Conservation (phyloP, 2,329 filamentous ascomycete genomes). For the Trichophyton simii region DNA sequence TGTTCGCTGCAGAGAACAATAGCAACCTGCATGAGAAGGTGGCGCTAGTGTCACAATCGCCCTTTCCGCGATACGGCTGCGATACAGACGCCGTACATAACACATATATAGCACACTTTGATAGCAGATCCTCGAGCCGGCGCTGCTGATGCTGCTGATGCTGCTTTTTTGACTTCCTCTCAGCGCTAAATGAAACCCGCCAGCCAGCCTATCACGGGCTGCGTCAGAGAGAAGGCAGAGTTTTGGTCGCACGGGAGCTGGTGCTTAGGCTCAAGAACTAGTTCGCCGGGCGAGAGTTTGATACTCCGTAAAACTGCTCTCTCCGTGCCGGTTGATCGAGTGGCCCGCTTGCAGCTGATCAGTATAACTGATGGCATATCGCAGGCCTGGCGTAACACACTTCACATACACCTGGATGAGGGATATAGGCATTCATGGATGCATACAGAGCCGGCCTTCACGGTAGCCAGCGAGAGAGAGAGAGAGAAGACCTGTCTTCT, state of each 20-base stretch:
- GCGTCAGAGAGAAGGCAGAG: background rate
- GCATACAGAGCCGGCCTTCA: background rate
- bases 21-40: background rate
- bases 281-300: background rate
- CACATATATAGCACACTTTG: too few relatives aligned
- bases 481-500: background rate
- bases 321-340: background rate
- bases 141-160: too few relatives aligned
- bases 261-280: background rate
- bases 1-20: constrained; percentile 5
- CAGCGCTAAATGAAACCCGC: constrained; percentile 1
- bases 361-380: background rate
- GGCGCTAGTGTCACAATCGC: constrained; percentile 3
- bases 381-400: background rate
- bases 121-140: background rate
- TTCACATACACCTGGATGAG: background rate
- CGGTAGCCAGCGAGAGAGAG: background rate
- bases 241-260: background rate
- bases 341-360: background rate
- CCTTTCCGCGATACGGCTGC: constrained; percentile 1
- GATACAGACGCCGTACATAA: background rate
- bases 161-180: background rate
- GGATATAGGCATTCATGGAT: background rate
- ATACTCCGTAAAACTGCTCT: background rate
- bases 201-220: background rate